These are phyloP conservation scores for Cryptococcus hybrid DNA, from an alignment of 1,284 basidiomycete genomes.

Conservation along the genomic window DNA sequence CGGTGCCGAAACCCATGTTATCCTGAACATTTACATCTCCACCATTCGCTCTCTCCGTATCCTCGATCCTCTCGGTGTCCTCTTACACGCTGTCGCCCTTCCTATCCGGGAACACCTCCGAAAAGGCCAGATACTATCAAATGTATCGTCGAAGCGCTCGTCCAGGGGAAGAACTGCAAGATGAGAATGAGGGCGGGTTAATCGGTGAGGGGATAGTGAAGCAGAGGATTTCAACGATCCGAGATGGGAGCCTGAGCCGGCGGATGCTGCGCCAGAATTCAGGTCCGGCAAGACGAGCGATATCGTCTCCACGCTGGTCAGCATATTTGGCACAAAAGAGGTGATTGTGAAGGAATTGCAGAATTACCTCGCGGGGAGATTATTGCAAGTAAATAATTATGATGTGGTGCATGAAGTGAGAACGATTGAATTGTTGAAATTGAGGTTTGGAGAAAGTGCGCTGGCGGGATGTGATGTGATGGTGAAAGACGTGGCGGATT, in stretches of 20 bases:
- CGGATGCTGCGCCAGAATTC: conserved; percentile 92
- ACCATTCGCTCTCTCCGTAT: conserved; percentile 89
- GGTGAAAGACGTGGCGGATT: conserved; percentile 92
- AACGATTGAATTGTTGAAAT: conserved; percentile 88
- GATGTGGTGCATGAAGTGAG: conserved; percentile 81
- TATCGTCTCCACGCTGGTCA: conserved; percentile 88
- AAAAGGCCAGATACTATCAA: conserved; percentile 81
- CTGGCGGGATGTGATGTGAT: conserved; percentile 94
- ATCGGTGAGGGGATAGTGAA: conserved; percentile 62
- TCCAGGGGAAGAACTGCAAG: conserved; percentile 68
- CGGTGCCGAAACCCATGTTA: conserved; percentile 90
- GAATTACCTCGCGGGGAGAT: conserved; percentile 75
- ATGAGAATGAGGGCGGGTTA: conserved; percentile 46
- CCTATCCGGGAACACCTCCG: conserved; percentile 84
- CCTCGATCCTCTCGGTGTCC: conserved; percentile 86
- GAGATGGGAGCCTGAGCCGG: conserved; percentile 89
- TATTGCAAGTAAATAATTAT: conserved; percentile 75
- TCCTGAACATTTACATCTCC: conserved; percentile 89
- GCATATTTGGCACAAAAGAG: conserved; percentile 92
- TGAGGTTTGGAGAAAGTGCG: conserved; percentile 86
- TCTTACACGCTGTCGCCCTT: conserved; percentile 86
- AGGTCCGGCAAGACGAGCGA: conserved; percentile 82
- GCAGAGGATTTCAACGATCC: conserved; percentile 81
- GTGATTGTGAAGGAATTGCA: conserved; percentile 93
- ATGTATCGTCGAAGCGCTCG: conserved; percentile 85